Evolutionary conservation across 495 filamentous ascomycete species (phyloP).

Genomic region (Tuber microsphaerosporum): DNA sequence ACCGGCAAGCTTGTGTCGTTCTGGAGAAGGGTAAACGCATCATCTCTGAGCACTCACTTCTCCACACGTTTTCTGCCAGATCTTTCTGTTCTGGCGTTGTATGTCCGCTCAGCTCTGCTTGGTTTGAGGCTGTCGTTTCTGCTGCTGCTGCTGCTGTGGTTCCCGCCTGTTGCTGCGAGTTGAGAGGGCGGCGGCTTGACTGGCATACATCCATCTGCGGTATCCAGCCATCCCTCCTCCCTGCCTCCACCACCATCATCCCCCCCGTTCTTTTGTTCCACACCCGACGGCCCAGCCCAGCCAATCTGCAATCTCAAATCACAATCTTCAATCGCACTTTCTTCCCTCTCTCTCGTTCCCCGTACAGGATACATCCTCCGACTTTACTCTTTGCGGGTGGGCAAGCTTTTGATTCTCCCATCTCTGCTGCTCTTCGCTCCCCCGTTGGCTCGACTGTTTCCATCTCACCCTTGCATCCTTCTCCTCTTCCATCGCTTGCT

Average conservation of each 20-base stretch:
- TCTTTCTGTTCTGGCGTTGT: background rate
- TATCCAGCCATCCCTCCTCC: constrained; percentile 16
- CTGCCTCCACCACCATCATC: constrained; percentile 18
- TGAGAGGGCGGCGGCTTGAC: constrained; percentile 22
- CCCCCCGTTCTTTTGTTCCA: constrained; percentile 17
- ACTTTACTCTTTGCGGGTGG: constrained; percentile 1
- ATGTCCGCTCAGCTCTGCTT: background rate
- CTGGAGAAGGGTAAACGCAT: background rate
- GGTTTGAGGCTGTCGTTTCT: background rate
- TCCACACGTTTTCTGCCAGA: background rate
- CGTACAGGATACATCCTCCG: background rate
- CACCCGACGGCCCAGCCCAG: constrained; percentile 20
- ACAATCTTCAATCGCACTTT: constrained; percentile 9
- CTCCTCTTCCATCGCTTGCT: background rate
- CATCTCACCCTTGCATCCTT: background rate
- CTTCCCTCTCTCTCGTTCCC: background rate
- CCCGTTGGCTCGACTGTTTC: background rate
- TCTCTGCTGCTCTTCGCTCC: background rate
- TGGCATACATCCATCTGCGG: constrained; percentile 19
- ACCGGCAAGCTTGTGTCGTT: background rate
- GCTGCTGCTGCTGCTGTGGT: background rate
- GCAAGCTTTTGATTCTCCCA: background rate
- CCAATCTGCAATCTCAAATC: constrained; percentile 27
- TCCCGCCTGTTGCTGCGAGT: background rate
- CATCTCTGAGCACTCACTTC: background rate